These are phyloP conservation scores for Aspergillus ustus DNA, from an alignment of 2,329 filamentous ascomycete genomes.

Conservation along the genomic window DNA sequence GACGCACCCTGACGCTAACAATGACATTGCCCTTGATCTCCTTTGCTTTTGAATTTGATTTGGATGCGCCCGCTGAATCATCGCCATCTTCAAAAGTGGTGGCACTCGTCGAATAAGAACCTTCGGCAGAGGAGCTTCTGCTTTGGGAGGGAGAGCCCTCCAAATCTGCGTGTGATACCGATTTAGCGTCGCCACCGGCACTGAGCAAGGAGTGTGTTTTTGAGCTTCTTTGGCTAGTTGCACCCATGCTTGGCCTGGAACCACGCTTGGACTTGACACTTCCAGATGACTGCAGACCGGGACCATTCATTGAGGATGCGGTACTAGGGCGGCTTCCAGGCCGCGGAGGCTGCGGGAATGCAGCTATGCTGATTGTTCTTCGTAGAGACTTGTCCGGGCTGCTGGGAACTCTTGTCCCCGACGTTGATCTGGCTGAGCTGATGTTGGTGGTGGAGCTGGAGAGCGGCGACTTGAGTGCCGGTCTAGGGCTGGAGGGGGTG, in stretches of 20 bases:
- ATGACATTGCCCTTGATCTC: constrained; percentile 93
- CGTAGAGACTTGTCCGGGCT: constrained; percentile 71
- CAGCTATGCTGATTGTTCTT: constrained; percentile 90
- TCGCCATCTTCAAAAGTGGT: constrained; percentile 83
- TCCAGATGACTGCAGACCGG: constrained; percentile 34
- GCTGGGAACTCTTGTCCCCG: constrained; percentile 57
- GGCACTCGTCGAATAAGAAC: constrained; percentile 87
- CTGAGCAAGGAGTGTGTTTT: constrained; percentile 76
- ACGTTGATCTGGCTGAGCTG: constrained; percentile 60
- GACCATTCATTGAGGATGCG: constrained; percentile 51
- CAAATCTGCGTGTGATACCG: constrained; percentile 68
- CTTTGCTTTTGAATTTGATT: constrained; percentile 48
- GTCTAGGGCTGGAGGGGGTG: constrained; percentile 61
- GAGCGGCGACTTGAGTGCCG: constrained; percentile 55
- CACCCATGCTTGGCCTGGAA: constrained; percentile 61
- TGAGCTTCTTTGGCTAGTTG: constrained; percentile 55
- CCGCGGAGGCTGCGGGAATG: constrained; percentile 87
- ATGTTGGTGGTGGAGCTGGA: constrained; percentile 57
- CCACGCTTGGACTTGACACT: constrained; percentile 57
- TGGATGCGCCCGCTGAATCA: constrained; percentile 53
- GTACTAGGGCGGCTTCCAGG: constrained; percentile 67
- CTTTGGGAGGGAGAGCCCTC: constrained; percentile 87
- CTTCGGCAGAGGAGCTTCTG: constrained; percentile 87
- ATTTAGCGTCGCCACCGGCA: constrained; percentile 76
- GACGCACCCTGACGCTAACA: constrained; percentile 91